These are phyloP conservation scores for Prunus salicina DNA, from an alignment of 306 rosid genomes.

Conservation along the genomic window DNA sequence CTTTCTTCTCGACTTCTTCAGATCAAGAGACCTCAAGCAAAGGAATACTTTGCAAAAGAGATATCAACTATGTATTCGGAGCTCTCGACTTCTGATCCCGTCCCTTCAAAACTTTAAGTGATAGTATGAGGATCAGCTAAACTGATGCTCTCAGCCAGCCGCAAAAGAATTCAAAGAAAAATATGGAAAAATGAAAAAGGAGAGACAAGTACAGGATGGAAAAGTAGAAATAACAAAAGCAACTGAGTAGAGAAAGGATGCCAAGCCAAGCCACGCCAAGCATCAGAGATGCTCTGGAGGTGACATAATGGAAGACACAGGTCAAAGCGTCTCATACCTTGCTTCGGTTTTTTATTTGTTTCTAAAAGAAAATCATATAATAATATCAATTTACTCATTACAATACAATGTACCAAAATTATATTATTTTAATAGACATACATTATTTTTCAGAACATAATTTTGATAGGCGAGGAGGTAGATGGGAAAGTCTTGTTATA, in stretches of 20 bases:
- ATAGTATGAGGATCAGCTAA: slow-evolving; percentile 2
- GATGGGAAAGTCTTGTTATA: background rate
- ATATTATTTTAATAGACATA: background rate
- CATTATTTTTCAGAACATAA: background rate
- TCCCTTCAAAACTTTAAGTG: slow-evolving; percentile 35
- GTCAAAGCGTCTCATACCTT: background rate
- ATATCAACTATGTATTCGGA: slow-evolving; percentile 79
- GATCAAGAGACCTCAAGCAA: slow-evolving; percentile 95
- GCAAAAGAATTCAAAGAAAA: background rate
- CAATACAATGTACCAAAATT: background rate
- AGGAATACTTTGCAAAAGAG: slow-evolving; percentile 61
- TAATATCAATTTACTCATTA: background rate
- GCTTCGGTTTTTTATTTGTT: background rate
- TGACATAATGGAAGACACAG: background rate
- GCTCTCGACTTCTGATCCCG: slow-evolving; percentile 52
- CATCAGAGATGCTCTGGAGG: background rate
- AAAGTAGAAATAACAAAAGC: background rate
- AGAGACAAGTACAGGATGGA: background rate
- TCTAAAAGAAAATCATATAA: background rate
- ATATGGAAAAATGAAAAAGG: background rate
- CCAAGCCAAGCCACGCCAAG: background rate
- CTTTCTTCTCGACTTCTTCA: slow-evolving; percentile 27
- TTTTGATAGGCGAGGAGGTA: background rate
- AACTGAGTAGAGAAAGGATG: background rate
- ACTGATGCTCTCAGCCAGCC: background rate